A percentile compares a stretch with the other conserved stretches of the same genome.
These are phyloP conservation scores for Colletotrichum endophyticum DNA, from an alignment of 2,329 filamentous ascomycete genomes.

Conservation along the genomic window DNA sequence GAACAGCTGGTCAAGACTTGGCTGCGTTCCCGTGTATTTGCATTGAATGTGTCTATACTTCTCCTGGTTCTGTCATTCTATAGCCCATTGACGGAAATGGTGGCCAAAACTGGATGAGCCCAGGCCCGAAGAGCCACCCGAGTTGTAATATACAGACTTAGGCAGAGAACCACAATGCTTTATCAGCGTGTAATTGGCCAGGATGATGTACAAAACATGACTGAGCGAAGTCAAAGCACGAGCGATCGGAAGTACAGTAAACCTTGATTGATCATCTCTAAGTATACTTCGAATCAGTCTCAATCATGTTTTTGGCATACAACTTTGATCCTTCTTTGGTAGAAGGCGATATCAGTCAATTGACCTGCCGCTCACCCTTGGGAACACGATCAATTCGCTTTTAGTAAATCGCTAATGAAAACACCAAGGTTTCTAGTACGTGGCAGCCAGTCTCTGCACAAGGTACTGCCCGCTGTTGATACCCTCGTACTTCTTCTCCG, in stretches of 20 bases:
- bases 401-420: neutral
- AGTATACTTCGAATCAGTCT: neutral
- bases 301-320: neutral
- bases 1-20: neutral
- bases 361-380: neutral
- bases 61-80: neutral
- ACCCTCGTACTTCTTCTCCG: constrained; percentile 78
- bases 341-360: neutral
- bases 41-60: neutral
- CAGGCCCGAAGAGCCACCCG: neutral
- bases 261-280: neutral
- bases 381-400: neutral
- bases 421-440: constrained; percentile 52
- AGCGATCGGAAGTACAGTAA: neutral
- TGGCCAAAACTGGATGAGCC: neutral
- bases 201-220: neutral
- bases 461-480: constrained; percentile 85
- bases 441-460: constrained; percentile 77
- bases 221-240: neutral
- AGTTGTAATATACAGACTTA: neutral
- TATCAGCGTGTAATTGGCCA: neutral
- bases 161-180: neutral
- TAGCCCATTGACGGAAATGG: neutral
- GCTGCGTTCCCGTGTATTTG: neutral
- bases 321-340: neutral